phyloP scores from a whole-genome alignment of 1,284 basidiomycete genomes.

The Sparassis latifolia region DNA sequence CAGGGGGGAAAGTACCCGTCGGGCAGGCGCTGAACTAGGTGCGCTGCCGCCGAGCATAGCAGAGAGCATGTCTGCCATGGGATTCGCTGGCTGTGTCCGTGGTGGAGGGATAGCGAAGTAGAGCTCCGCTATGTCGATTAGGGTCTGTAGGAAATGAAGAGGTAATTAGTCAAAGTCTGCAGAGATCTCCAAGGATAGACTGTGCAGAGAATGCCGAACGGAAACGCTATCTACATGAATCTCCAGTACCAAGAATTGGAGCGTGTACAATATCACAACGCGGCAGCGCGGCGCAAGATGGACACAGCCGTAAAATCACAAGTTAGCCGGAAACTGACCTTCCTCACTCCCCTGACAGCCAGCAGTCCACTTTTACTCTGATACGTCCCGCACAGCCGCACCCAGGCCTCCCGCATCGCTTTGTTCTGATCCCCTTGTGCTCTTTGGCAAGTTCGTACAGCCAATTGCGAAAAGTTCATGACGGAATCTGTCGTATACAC shows the following conservation, averaged over 20 bases:
- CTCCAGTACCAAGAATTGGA: too few species aligned
- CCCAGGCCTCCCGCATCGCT: constrained; percentile 73
- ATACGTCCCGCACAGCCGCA: constrained; percentile 77
- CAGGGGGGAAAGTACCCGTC: constrained; percentile 38
- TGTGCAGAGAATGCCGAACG: constrained; percentile 8
- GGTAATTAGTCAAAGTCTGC: constrained; percentile 1
- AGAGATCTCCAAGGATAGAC: constrained; percentile 8
- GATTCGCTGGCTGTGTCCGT: constrained; percentile 62
- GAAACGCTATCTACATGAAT: not conserved
- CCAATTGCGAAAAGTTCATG: constrained; percentile 86
- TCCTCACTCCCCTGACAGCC: constrained; percentile 64
- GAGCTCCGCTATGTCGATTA: constrained; percentile 55
- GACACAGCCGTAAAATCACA: not conserved
- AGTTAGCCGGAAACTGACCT: constrained; percentile 40
- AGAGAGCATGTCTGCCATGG: constrained; percentile 79
- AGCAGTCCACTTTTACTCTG: constrained; percentile 59
- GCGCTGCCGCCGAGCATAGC: constrained; percentile 65
- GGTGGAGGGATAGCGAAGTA: constrained; percentile 82
- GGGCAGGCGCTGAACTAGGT: constrained; percentile 18
- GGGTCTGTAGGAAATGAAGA: constrained; percentile 17
- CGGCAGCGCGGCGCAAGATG: too few species aligned
- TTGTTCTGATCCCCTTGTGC: constrained; percentile 72
- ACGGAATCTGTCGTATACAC: constrained; percentile 65
- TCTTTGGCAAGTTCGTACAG: constrained; percentile 77
- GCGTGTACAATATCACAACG: too few species aligned